phyloP scores from a whole-genome alignment of 75 land plant species.

The Larix kaempferi region DNA sequence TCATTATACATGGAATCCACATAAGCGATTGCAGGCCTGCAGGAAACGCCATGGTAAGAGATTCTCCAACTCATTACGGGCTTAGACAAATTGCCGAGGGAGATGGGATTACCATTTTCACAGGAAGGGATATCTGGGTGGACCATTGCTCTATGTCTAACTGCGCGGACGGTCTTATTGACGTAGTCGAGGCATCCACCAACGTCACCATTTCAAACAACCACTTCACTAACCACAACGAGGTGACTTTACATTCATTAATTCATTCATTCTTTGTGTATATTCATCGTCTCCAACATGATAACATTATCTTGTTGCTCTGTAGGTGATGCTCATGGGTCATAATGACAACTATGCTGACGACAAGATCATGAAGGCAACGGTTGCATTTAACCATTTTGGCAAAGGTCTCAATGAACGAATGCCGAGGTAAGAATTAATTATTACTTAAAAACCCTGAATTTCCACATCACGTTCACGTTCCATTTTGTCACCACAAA shows the following conservation, averaged over 20 bases:
- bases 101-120: constrained; percentile 21
- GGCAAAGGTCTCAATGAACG: constrained; percentile 24
- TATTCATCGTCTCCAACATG: too few species aligned
- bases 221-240: constrained; percentile 23
- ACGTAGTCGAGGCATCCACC: constrained; percentile 16
- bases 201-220: constrained; percentile 21
- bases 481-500: too few species aligned
- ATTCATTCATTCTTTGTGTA: background rate
- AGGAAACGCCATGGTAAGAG: constrained; percentile 6
- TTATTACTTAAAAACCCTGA: background rate
- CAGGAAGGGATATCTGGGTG: constrained; percentile 22
- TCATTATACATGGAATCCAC: constrained; percentile 32
- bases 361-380: too few species aligned
- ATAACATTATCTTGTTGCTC: too few species aligned
- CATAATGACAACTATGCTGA: background rate
- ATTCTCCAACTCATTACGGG: constrained; percentile 11
- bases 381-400: constrained; percentile 36
- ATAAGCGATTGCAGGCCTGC: constrained; percentile 30
- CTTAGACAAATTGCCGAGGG: constrained; percentile 20
- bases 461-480: background rate
- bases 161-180: constrained; percentile 21
- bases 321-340: constrained; percentile 43
- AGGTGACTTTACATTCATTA: constrained; percentile 25
- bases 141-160: constrained; percentile 22
- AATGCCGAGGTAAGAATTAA: constrained; percentile 19